Evolutionary conservation across 768 basidiomycete species (phyloP).

Genomic region (Tephrocybe rancida): DNA sequence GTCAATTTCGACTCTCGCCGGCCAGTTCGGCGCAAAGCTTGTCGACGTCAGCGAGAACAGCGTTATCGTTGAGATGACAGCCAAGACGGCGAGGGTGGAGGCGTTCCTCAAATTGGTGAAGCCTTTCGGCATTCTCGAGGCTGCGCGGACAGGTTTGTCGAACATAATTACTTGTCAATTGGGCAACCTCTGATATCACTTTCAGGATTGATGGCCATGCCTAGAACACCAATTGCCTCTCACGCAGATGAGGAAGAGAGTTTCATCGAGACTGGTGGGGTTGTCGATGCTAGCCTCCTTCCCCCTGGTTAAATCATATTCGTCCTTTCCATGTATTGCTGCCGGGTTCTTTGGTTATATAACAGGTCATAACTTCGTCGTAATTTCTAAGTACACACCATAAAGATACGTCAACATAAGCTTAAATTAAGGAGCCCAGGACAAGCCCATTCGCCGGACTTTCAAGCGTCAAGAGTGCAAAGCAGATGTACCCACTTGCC

Average conservation of each 20-base stretch:
- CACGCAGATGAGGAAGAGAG: slow-evolving; percentile 34
- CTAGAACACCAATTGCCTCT: slow-evolving; percentile 82
- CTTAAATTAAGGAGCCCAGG: too few species aligned
- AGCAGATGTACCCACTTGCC: too few species aligned
- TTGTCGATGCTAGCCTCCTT: slow-evolving; percentile 88
- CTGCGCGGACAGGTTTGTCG: slow-evolving; percentile 81
- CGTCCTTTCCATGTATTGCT: not conserved
- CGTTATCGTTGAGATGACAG: slow-evolving; percentile 93
- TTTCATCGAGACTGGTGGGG: slow-evolving; percentile 38
- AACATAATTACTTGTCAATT: slow-evolving; percentile 2
- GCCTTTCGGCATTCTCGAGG: slow-evolving; percentile 95
- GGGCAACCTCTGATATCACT: slow-evolving; percentile 2
- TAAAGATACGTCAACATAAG: too few species aligned
- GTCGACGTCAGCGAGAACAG: slow-evolving; percentile 95
- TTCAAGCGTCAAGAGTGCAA: too few species aligned
- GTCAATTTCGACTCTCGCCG: slow-evolving; percentile 81
- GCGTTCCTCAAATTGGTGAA: slow-evolving; percentile 90
- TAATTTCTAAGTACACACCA: too few species aligned
- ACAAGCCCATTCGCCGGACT: too few species aligned
- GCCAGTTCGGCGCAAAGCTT: slow-evolving; percentile 90
- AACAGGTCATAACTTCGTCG: too few species aligned
- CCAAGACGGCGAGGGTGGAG: slow-evolving; percentile 89
- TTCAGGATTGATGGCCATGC: slow-evolving; percentile 96
- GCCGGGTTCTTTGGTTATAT: too few species aligned
- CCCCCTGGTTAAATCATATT: slow-evolving; percentile 77